Evolutionary conservation across 1,284 basidiomycete species (phyloP).

Genomic region (Trichosporon sp.): DNA sequence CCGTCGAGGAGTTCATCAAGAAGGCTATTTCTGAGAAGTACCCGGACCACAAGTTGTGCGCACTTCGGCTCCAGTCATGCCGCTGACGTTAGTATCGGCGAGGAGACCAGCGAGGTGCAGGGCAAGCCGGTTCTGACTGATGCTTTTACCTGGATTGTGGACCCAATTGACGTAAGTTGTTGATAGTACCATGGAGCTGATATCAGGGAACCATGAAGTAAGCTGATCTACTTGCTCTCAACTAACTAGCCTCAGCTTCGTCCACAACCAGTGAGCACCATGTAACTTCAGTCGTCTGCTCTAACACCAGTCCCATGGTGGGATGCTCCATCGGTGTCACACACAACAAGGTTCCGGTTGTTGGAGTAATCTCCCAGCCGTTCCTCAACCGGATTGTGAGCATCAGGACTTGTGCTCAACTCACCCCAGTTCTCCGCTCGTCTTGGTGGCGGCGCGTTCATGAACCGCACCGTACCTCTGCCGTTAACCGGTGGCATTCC

Average conservation of each 20-base stretch:
- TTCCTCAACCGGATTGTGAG: conserved; percentile 74
- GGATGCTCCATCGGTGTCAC: conserved; percentile 74
- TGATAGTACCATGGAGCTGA: not conserved
- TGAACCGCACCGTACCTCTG: conserved; percentile 58
- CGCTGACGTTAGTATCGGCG: conserved; percentile 61
- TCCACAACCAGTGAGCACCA: conserved; percentile 42
- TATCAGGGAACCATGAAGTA: conserved; percentile 47
- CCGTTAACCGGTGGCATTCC: conserved; percentile 71
- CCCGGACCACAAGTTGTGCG: conserved; percentile 67
- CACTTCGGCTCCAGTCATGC: not conserved
- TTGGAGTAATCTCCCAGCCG: conserved; percentile 86
- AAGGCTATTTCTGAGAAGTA: conserved; percentile 63
- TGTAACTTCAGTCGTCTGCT: not conserved
- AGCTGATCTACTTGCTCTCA: conserved; percentile 9
- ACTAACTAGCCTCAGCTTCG: conserved; percentile 33
- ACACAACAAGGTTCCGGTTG: conserved; percentile 68
- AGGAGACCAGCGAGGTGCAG: conserved; percentile 69
- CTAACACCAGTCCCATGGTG: conserved; percentile 35
- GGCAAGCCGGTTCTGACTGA: conserved; percentile 63
- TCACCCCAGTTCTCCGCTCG: conserved; percentile 66
- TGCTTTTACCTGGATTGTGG: conserved; percentile 52
- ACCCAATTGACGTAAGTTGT: conserved; percentile 45
- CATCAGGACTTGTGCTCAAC: not conserved
- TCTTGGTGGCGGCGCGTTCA: conserved; percentile 71
- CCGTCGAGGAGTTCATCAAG: conserved; percentile 81